Base-by-base conservation (phyloP, 1,284 basidiomycete species). In the Ganoderma multipileum region DNA sequence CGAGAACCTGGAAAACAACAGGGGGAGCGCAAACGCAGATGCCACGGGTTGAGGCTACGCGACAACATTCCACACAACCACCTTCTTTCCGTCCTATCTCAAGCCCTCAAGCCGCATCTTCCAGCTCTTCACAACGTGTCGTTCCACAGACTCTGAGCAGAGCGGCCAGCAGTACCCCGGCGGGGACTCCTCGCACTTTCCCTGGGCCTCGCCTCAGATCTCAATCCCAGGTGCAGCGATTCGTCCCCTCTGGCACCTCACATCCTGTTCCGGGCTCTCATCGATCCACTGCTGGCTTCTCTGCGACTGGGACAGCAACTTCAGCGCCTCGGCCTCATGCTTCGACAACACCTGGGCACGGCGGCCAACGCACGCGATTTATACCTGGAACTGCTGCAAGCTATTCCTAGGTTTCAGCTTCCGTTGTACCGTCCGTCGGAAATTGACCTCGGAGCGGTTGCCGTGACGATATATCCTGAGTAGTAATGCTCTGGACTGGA, bases 351-450 rank as follows among this genome's bases (percentile, higher is more conserved):
- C 63, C 73, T 47, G 65, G 70, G 7, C 64, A 64, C 58, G 68
- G 65, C n/a, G 63, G 67, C 23, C 74, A 76, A 54, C 71, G 74
- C 30, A 63, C 70, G 33, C 72, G 71, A 26, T 76, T 76, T 54
- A 26, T 73, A 5, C 69, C 72, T 38, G 68, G 68, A 38, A 54
- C 36, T 52, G 20, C 50, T 42, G 50, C 63, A 18, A 36, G 58
- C 16, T 44, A 65, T 26, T 67, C 57, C n/a, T 67, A 65, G 28
- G 16, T 4, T 36, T 38, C 20, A 9, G 18, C 4, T 38, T 23
- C 33, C 9, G 33, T 38, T 33, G 9, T 5, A 20, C 20, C 11
- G 30, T 26, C 3, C 23, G 23, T 26, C 23, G 23, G 23, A 26
- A 26, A 33, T 4, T 16, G 26, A 18, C 12, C 18, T 33, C 28